phyloP scores from a whole-genome alignment of 495 filamentous ascomycete species.

The Glonium stellatum region DNA sequence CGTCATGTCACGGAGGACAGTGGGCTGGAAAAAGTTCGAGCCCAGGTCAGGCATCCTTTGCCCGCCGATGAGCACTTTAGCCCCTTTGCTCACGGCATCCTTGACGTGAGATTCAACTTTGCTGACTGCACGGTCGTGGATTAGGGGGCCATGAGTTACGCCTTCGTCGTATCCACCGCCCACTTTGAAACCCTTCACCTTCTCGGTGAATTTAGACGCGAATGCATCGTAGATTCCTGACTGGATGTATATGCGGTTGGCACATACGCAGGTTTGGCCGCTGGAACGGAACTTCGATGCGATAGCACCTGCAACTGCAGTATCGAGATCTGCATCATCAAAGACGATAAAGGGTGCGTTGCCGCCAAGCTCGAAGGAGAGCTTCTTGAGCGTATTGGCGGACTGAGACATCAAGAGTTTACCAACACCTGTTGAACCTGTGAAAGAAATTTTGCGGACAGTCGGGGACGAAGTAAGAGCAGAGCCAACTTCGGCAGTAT shows the following conservation, averaged over 20 bases:
- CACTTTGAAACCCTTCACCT: conserved; percentile 40
- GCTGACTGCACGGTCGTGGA: conserved; percentile 39
- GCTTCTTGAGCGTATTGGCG: conserved; percentile 59
- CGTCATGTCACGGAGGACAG: conserved; percentile 41
- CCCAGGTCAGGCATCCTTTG: conserved; percentile 37
- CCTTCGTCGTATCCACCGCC: conserved; percentile 39
- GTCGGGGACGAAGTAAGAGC: conserved; percentile 57
- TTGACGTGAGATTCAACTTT: conserved; percentile 38
- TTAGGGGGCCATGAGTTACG: conserved; percentile 41
- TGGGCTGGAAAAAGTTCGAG: conserved; percentile 48
- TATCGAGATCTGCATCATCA: conserved; percentile 62
- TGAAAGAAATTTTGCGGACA: conserved; percentile 69
- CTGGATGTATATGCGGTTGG: conserved; percentile 68
- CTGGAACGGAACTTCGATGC: conserved; percentile 60
- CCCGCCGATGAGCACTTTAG: conserved; percentile 39
- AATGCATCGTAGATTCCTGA: conserved; percentile 42
- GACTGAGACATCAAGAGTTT: conserved; percentile 55
- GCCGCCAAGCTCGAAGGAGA: conserved; percentile 66
- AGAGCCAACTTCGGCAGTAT: conserved; percentile 57
- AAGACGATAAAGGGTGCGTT: conserved; percentile 72
- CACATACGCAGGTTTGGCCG: conserved; percentile 68
- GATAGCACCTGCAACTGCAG: conserved; percentile 54
- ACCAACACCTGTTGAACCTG: conserved; percentile 59
- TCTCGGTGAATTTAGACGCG: conserved; percentile 35
- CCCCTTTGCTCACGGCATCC: conserved; percentile 37